Percentiles rank a stretch among this genome's conserved stretches.
Evolutionary conservation across 768 basidiomycete genomes (phyloP).

Genomic region (Asterophora parasitica): DNA sequence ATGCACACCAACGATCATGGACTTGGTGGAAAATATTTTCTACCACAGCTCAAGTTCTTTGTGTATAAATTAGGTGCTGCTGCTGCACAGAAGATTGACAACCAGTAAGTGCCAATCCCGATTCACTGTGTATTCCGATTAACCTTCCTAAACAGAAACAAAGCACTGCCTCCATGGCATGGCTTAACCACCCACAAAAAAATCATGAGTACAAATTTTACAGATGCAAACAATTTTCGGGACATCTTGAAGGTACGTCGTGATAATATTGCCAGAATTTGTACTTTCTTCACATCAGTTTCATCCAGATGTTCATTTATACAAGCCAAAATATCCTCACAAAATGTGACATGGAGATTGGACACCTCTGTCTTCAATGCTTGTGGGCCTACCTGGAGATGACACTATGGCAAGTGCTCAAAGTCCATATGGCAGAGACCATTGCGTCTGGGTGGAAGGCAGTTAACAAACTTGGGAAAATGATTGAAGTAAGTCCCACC

Average conservation of each 20-base stretch:
- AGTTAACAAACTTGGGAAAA: slow-evolving; percentile 14
- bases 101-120: slow-evolving; percentile 19
- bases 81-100: slow-evolving; percentile 14
- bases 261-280: no score
- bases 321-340: slow-evolving; percentile 16
- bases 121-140: background rate
- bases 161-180: slow-evolving; percentile 26
- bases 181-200: slow-evolving; percentile 23
- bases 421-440: slow-evolving; percentile 29
- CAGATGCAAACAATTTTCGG: slow-evolving; percentile 26
- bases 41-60: slow-evolving; percentile 20
- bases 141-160: slow-evolving; percentile 11
- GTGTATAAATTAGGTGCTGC: slow-evolving; percentile 12
- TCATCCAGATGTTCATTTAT: slow-evolving; percentile 17
- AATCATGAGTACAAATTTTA: slow-evolving; percentile 20
- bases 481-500: slow-evolving; percentile 18
- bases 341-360: slow-evolving; percentile 4
- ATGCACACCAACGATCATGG: no score
- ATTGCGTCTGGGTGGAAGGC: slow-evolving; percentile 20
- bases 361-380: slow-evolving; percentile 23
- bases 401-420: slow-evolving; percentile 23
- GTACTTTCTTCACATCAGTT: no score
- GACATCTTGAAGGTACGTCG: slow-evolving; percentile 17
- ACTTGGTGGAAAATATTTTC: no score
- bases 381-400: slow-evolving; percentile 24